A percentile compares a stretch with the other conserved stretches of the same genome.
Conservation (phyloP, 441 rosid genomes). For the Populus hybrid region DNA sequence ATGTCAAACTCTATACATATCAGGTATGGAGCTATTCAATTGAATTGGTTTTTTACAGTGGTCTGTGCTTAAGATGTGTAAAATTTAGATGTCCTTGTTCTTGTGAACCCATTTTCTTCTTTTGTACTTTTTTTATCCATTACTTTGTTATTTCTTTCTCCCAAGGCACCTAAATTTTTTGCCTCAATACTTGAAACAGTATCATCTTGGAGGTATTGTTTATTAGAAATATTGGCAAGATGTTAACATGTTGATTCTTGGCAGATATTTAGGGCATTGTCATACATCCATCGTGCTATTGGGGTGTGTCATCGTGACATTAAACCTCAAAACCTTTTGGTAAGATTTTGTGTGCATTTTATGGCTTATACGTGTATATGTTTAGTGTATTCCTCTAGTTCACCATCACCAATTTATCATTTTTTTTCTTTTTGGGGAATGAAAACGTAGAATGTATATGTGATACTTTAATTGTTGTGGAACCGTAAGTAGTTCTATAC, state of each 20-base stretch:
- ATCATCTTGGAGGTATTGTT: background rate
- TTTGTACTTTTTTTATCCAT: background rate
- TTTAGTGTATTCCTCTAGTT: too few species aligned
- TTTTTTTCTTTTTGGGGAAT: background rate
- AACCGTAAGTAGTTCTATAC: background rate
- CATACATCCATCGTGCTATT: constrained; percentile 77
- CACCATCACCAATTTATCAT: background rate
- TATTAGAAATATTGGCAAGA: background rate
- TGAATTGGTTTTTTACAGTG: background rate
- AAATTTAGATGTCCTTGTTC: background rate
- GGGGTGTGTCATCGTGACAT: constrained; percentile 98
- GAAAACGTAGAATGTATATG: too few species aligned
- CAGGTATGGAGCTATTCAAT: constrained; percentile 49
- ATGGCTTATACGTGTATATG: background rate
- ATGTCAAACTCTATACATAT: constrained; percentile 87
- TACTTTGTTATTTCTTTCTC: background rate
- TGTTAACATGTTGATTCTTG: constrained; percentile 20
- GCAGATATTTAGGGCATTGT: constrained; percentile 91
- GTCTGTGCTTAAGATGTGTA: background rate
- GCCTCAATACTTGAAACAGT: background rate
- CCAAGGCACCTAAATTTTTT: background rate
- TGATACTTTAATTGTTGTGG: background rate
- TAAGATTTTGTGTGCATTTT: constrained; percentile 26
- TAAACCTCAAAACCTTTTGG: constrained; percentile 97
- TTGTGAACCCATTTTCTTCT: background rate